Percentiles rank a stretch among this genome's conserved stretches.
phyloP scores from a whole-genome alignment of 208 protist species.

The Histomonas meleagridis region DNA sequence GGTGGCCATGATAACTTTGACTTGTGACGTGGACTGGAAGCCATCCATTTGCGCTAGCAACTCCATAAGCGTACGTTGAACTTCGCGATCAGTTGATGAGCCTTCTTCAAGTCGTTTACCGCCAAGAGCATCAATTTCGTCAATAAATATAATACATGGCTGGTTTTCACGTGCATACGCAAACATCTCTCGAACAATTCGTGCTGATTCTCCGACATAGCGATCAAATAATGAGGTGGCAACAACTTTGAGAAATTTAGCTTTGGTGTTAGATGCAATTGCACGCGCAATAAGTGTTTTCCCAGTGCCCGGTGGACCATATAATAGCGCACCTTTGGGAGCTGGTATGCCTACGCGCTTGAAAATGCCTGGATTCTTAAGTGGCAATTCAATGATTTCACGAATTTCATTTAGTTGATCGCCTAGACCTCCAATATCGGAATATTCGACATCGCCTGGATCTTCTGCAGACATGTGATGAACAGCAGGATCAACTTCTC shows the following conservation, averaged over 20 bases:
- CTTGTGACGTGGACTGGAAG: slow-evolving; percentile 85
- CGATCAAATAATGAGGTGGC: slow-evolving; percentile 95
- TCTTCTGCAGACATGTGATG: slow-evolving; percentile 94
- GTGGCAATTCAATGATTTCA: slow-evolving; percentile 89
- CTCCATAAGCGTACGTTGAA: slow-evolving; percentile 97
- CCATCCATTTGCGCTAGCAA: slow-evolving; percentile 96
- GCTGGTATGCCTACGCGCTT: slow-evolving; percentile 91
- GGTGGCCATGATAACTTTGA: slow-evolving; percentile 99
- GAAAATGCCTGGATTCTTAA: slow-evolving; percentile 97
- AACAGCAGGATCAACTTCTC: slow-evolving; percentile 93
- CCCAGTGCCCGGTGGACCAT: slow-evolving; percentile 77
- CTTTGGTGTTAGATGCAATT: slow-evolving; percentile 90
- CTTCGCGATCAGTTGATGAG: slow-evolving; percentile 89
- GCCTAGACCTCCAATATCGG: slow-evolving; percentile 85
- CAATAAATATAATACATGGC: slow-evolving; percentile 99
- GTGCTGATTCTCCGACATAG: slow-evolving; percentile 96
- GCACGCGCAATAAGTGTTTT: slow-evolving; percentile 89
- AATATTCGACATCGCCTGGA: slow-evolving; percentile 77
- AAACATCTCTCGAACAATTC: slow-evolving; percentile 97
- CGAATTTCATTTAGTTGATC: slow-evolving; percentile 93
- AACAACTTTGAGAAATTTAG: slow-evolving; percentile 92
- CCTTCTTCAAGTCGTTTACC: slow-evolving; percentile 89
- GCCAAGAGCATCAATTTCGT: slow-evolving; percentile 98
- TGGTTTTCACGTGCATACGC: slow-evolving; percentile 79
- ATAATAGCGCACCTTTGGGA: slow-evolving; percentile 94